Conservation (phyloP, 1,139 yeast species). For the Saccharomycopsis hybrid region DNA sequence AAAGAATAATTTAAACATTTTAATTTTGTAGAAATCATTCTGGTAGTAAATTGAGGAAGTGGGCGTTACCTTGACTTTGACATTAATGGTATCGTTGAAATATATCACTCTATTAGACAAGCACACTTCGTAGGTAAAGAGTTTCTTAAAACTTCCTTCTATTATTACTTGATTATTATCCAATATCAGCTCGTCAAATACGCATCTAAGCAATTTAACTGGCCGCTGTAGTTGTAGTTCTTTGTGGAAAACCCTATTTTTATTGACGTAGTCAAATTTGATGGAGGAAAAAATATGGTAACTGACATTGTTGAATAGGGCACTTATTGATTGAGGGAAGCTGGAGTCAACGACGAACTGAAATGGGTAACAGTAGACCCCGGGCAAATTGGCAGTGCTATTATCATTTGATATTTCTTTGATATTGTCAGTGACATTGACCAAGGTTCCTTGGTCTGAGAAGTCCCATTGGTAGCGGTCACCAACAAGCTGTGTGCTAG, state of each 20-base stretch:
- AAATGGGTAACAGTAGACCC: constrained; percentile 9
- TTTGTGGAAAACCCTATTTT: not conserved
- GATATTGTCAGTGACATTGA: not conserved
- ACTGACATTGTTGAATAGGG: not conserved
- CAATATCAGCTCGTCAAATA: not conserved
- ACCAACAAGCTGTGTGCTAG: not conserved
- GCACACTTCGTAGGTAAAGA: constrained; percentile 6
- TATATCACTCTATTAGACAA: constrained; percentile 1
- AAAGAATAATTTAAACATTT: not conserved
- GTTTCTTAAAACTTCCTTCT: constrained; percentile 6
- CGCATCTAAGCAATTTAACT: not conserved
- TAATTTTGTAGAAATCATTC: constrained; percentile 1
- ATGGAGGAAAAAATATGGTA: not conserved
- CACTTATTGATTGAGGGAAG: constrained; percentile 8
- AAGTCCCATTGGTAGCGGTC: no score
- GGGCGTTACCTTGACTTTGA: not conserved
- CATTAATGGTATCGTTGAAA: constrained; percentile 4
- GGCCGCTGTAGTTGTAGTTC: not conserved
- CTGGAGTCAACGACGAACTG: constrained; percentile 8
- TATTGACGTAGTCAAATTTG: not conserved
- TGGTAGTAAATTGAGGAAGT: not conserved
- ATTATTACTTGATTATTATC: not conserved
- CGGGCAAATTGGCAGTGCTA: no score
- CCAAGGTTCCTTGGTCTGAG: not conserved
- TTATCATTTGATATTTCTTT: no score